Evolutionary conservation across 495 filamentous ascomycete species (phyloP), one percentile per base, ranked within the genome.

Genomic region (Jackrogersella multiformis): DNA sequence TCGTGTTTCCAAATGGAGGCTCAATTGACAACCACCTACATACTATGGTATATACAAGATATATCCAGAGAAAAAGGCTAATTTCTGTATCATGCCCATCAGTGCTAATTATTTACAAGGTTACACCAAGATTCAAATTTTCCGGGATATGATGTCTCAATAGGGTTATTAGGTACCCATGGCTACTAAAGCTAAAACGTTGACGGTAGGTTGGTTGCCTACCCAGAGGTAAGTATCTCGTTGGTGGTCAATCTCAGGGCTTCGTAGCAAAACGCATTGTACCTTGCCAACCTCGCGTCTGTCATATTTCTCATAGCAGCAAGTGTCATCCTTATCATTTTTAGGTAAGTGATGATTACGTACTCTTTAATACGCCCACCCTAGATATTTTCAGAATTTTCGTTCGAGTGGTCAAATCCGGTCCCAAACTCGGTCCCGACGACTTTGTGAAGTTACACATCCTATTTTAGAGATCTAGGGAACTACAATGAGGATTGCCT

Each of bases 341-440:
- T 34, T 3, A 56, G 26, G n/a, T 13, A 8, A 42, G 16, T 10
- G 24, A 23, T 51, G 28, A 32, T 34, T 41, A 34, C 32, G 35
- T n/a, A 16, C n/a, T 24, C 30, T 51, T 41, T 32, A 41, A 32
- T 51, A 32, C 30, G 28, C 24, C 45, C 15, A 21, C n/a, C 23
- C 12, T n/a, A 10, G 3, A n/a, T 55, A 28, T 30, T 48, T 30
- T 34, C 21, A 18, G 28, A 34, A 5, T 38, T 18, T 46, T 10
- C 24, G 26, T 42, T 56, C 24, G 9, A 28, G 23, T 16, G 34
- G n/a, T 12, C 21, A 36, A 28, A 12, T 5, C 18, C 48, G 39
- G 42, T 34, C 36, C 48, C 49, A 48, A 56, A 36, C 15, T 61
- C 60, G 60, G 60, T 44, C 66, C 66, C 66, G 66, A 64, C 18